phyloP scores from a whole-genome alignment of 2,329 filamentous ascomycete genomes.

The Didymella glomerata region DNA sequence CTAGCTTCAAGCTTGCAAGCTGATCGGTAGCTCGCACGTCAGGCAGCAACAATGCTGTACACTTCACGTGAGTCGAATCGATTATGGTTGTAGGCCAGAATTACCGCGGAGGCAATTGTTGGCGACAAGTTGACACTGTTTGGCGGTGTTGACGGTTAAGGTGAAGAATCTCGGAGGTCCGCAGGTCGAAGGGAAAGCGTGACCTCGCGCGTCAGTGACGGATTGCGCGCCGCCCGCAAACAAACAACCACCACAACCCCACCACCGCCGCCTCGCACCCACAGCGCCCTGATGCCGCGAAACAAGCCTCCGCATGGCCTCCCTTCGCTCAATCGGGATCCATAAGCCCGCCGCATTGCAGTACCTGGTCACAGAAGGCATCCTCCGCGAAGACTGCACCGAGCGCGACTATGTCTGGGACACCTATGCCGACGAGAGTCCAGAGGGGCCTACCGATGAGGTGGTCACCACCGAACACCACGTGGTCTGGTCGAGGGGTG shows the following conservation, averaged over 20 bases:
- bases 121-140: neutral
- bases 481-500: constrained; percentile 89
- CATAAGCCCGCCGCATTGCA: constrained; percentile 86
- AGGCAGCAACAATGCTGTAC: neutral
- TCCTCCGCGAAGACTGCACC: constrained; percentile 73
- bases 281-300: constrained; percentile 43
- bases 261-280: constrained; percentile 2
- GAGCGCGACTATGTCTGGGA: constrained; percentile 79
- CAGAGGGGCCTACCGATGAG: constrained; percentile 73
- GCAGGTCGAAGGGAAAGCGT: constrained; percentile 27
- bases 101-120: neutral
- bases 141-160: neutral
- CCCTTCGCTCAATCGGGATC: constrained; percentile 87
- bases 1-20: constrained; percentile 5
- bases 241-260: constrained; percentile 24
- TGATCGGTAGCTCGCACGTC: neutral
- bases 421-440: constrained; percentile 60
- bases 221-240: constrained; percentile 29
- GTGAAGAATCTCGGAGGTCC: constrained; percentile 28
- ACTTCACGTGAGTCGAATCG: neutral
- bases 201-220: constrained; percentile 34
- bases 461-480: constrained; percentile 76
- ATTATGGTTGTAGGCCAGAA: no score
- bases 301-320: constrained; percentile 71
- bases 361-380: constrained; percentile 81